Evolutionary conservation across 805 yeast species (phyloP).

Genomic region (Hanseniaspora taiwanica): DNA sequence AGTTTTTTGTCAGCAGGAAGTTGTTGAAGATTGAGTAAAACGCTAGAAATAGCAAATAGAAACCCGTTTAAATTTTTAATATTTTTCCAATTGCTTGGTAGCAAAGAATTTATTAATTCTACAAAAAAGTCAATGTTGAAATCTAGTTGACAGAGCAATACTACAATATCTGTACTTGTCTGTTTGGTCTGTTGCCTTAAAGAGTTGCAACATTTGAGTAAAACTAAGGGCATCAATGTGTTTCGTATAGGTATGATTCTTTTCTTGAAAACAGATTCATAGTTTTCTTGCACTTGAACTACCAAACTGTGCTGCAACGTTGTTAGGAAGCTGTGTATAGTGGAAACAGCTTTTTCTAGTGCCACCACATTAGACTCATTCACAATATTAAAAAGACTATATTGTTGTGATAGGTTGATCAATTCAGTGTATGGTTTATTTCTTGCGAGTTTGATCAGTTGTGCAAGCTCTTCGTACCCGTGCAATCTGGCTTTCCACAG

Average conservation of each 20-base stretch:
- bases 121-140: neutral
- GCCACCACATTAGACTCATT: conserved; percentile 83
- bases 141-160: neutral
- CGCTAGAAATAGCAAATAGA: neutral
- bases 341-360: conserved; percentile 64
- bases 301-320: neutral
- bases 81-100: neutral
- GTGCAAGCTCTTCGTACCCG: conserved; percentile 60
- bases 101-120: neutral
- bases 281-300: neutral
- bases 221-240: neutral
- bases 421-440: conserved; percentile 9
- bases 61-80: conserved; percentile 3
- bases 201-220: conserved; percentile 1
- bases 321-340: conserved; percentile 39
- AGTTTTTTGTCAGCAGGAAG: conserved; percentile 3
- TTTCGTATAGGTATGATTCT: neutral
- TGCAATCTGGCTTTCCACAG: conserved; percentile 79
- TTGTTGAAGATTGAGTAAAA: conserved; percentile 27
- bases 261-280: neutral
- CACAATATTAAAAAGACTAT: conserved; percentile 39
- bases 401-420: conserved; percentile 37
- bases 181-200: conserved; percentile 2
- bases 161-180: neutral
- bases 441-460: conserved; percentile 38